Conservation (phyloP, 345 rosid species). For the Rhodamnia rubescens region DNA sequence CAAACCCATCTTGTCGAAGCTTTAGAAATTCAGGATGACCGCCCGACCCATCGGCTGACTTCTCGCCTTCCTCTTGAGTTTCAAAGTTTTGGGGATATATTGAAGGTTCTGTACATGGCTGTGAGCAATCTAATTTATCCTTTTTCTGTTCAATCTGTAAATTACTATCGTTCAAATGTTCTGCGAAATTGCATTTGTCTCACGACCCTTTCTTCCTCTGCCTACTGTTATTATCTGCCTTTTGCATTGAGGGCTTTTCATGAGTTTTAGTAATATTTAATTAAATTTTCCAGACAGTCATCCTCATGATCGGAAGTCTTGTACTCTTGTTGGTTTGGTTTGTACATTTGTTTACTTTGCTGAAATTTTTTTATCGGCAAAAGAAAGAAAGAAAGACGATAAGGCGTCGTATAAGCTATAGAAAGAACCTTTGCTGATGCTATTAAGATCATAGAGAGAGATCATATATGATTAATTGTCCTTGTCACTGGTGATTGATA, state of each 20-base stretch:
- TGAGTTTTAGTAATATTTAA: not conserved
- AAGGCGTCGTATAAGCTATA: not conserved
- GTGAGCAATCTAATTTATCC: not conserved
- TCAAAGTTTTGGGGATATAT: not conserved
- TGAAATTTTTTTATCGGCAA: not conserved
- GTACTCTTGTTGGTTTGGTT: not conserved
- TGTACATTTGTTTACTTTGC: not conserved
- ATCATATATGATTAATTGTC: not conserved
- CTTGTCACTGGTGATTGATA: not conserved
- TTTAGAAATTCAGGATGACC: not conserved
- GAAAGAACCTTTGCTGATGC: not conserved
- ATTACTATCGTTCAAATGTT: not conserved
- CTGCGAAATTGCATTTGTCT: not conserved
- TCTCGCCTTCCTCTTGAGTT: not conserved
- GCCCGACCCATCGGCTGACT: not conserved
- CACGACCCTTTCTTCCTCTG: not conserved
- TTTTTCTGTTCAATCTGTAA: not conserved
- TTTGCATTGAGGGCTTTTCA: not conserved
- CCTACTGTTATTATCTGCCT: not conserved
- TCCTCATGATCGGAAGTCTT: not conserved
- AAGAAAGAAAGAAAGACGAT: not conserved
- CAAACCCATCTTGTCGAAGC: not conserved
- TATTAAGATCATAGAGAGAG: not conserved
- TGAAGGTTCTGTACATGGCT: not conserved
- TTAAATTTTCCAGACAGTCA: not conserved